Conservation (phyloP, 2,329 filamentous ascomycete genomes). For the Monosporascus sp. region DNA sequence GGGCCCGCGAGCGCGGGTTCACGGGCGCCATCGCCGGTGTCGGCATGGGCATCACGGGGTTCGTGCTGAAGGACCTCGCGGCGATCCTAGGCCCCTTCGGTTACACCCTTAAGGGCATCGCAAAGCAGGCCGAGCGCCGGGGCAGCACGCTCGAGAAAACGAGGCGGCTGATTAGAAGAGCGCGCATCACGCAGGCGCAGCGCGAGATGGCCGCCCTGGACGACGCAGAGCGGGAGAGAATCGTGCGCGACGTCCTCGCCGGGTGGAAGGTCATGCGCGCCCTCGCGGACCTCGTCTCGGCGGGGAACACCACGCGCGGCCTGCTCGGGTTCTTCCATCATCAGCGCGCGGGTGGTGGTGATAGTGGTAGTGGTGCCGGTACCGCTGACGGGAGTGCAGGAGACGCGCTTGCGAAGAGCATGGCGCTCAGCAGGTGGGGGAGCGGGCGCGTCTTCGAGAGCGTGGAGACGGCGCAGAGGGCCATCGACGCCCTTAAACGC, state of each 20-base stretch:
- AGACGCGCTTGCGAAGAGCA: constrained; percentile 1
- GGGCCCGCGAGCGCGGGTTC: constrained; percentile 49
- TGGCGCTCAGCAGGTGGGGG: neutral
- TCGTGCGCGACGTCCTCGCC: constrained; percentile 27
- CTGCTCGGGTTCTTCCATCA: constrained; percentile 2
- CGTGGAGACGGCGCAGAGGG: neutral
- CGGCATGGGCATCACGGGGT: constrained; percentile 57
- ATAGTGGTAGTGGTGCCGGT: neutral
- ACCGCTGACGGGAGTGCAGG: neutral
- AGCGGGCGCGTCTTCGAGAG: neutral
- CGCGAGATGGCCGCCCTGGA: constrained; percentile 34
- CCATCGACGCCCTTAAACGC: neutral
- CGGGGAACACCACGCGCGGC: constrained; percentile 21
- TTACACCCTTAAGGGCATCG: constrained; percentile 58
- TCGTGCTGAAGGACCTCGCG: constrained; percentile 59
- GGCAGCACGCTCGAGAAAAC: constrained; percentile 48
- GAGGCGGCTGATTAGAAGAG: constrained; percentile 49
- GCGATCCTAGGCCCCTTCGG: constrained; percentile 56
- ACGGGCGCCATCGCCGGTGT: constrained; percentile 47
- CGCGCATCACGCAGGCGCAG: constrained; percentile 54
- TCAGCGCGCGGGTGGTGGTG: too few species aligned
- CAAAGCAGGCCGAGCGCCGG: constrained; percentile 51
- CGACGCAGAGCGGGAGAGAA: constrained; percentile 23
- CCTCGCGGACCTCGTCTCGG: constrained; percentile 33
- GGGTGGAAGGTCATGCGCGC: constrained; percentile 38